Conservation (phyloP, 1,284 basidiomycete genomes). For the Cystobasidium sp. region DNA sequence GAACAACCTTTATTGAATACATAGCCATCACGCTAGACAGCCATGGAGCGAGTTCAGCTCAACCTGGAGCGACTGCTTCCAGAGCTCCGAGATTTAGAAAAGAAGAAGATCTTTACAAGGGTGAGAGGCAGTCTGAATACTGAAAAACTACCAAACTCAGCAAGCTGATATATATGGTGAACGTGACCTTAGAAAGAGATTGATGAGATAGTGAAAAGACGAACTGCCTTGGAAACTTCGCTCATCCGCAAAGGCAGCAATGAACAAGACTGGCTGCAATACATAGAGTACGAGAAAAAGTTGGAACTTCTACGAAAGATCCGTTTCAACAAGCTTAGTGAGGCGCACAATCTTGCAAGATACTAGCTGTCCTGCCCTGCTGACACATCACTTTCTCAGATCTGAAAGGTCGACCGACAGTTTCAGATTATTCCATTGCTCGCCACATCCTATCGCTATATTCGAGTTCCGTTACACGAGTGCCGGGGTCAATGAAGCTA, state of each 20-base stretch:
- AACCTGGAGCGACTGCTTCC: conserved; percentile 58
- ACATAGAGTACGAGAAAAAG: conserved; percentile 88
- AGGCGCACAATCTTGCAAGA: conserved; percentile 54
- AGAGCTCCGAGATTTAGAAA: conserved; percentile 90
- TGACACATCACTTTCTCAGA: conserved; percentile 9
- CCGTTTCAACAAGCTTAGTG: conserved; percentile 73
- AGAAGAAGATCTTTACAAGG: conserved; percentile 83
- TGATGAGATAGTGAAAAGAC: conserved; percentile 78
- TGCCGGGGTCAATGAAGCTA: conserved; percentile 51
- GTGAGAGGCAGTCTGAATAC: conserved; percentile 60
- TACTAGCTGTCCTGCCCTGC: not conserved
- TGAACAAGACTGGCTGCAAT: conserved; percentile 86
- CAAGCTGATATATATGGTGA: not conserved
- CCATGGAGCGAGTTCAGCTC: conserved; percentile 51
- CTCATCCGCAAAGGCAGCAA: conserved; percentile 80
- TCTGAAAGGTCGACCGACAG: conserved; percentile 47
- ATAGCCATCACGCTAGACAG: not conserved
- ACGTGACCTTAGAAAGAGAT: conserved; percentile 30
- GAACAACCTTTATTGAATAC: not conserved
- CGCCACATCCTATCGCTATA: conserved; percentile 54
- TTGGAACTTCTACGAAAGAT: conserved; percentile 80
- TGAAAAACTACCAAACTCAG: not conserved
- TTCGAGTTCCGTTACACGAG: conserved; percentile 51
- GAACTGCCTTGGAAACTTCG: conserved; percentile 80
- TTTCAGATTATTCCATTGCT: conserved; percentile 54